Conservation (phyloP, 352 stramenopile species). For the Thraustotheca clavata region DNA sequence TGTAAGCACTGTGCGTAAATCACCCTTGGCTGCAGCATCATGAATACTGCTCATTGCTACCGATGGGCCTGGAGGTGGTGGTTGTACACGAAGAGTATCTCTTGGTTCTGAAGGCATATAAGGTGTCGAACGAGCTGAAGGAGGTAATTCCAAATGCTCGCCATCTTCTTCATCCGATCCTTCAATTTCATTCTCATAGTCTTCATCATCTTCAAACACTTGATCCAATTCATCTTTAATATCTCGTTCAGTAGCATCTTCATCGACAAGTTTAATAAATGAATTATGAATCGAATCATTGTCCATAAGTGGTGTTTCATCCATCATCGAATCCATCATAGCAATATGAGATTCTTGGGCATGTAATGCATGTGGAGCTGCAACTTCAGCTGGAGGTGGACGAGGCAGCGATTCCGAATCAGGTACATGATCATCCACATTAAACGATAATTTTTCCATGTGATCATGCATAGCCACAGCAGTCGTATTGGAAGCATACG, state of each 20-base stretch:
- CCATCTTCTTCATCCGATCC: background rate
- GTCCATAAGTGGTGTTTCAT: background rate
- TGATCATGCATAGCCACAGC: slow-evolving; percentile 10
- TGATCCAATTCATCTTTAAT: slow-evolving; percentile 12
- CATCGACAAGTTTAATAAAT: slow-evolving; percentile 13
- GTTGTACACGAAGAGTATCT: slow-evolving; percentile 56
- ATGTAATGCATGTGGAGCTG: background rate
- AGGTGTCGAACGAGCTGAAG: background rate
- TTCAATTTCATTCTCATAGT: slow-evolving; percentile 11
- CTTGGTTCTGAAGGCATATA: slow-evolving; percentile 28
- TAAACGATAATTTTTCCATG: slow-evolving; percentile 2
- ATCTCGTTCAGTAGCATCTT: slow-evolving; percentile 7
- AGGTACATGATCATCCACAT: background rate
- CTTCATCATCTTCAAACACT: slow-evolving; percentile 22
- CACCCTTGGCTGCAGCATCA: slow-evolving; percentile 70
- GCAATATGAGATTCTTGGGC: background rate
- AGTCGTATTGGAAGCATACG: slow-evolving; percentile 16
- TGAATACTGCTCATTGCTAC: slow-evolving; percentile 64
- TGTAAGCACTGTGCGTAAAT: slow-evolving; percentile 55
- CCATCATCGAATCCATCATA: slow-evolving; percentile 16
- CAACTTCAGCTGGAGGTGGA: too few species aligned
- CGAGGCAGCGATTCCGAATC: too few species aligned
- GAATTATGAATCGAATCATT: slow-evolving; percentile 4
- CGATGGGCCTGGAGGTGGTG: slow-evolving; percentile 22
- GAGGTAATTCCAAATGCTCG: background rate